A percentile compares a stretch with the other conserved stretches of the same genome.
Evolutionary conservation across 345 rosid species (phyloP).

Genomic region (Lenwebbia sp.): DNA sequence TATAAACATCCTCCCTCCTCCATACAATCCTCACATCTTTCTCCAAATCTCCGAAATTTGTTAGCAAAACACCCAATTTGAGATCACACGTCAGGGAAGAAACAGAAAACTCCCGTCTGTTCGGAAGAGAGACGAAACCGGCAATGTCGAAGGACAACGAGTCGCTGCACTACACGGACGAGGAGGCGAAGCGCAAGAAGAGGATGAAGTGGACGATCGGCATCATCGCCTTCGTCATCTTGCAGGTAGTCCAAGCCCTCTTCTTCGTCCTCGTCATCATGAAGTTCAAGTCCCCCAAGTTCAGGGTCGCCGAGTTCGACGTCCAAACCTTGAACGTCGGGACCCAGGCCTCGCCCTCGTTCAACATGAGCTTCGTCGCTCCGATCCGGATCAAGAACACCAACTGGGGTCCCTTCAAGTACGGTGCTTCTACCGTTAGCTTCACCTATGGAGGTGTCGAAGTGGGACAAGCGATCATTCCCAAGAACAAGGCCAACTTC

Average conservation of each 20-base stretch:
- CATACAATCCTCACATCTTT: background rate
- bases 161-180: background rate
- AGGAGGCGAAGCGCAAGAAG: constrained; percentile 6
- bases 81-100: background rate
- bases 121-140: background rate
- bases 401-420: constrained; percentile 10
- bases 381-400: constrained; percentile 8
- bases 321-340: background rate
- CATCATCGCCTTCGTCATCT: constrained; percentile 8
- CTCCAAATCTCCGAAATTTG: background rate
- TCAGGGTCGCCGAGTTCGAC: background rate
- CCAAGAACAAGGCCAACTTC: constrained; percentile 2
- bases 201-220: constrained; percentile 6
- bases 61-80: background rate
- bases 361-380: background rate
- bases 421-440: background rate
- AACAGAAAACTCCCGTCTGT: background rate
- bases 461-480: background rate
- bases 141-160: background rate
- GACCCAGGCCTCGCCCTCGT: background rate
- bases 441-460: background rate
- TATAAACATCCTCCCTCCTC: background rate
- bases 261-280: constrained; percentile 6
- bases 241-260: constrained; percentile 8
- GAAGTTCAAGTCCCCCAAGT: constrained; percentile 16